phyloP scores from a whole-genome alignment of 176 grass and related monocot species.

The Carex littledalei region DNA sequence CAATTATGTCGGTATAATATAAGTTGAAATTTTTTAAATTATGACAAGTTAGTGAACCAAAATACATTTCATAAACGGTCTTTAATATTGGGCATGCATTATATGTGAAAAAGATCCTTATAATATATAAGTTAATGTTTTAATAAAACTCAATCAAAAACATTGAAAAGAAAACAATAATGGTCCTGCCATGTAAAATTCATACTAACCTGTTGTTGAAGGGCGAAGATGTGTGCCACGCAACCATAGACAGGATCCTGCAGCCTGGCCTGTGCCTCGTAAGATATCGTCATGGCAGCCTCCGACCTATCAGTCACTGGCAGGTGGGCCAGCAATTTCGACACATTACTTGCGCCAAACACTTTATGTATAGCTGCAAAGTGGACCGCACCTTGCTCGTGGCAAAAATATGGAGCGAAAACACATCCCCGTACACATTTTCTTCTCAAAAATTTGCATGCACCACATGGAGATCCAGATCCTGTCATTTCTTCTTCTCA shows the following conservation, averaged over 20 bases:
- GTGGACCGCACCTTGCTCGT: conserved; percentile 72
- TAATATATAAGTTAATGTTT: not conserved
- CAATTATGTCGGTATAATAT: not conserved
- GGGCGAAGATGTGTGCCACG: conserved; percentile 80
- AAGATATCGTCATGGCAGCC: conserved; percentile 78
- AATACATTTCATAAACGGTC: too few species aligned
- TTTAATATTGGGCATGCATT: too few species aligned
- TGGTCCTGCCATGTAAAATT: not conserved
- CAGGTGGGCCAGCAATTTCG: conserved; percentile 71
- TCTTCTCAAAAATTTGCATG: conserved; percentile 94
- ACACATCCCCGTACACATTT: conserved; percentile 77
- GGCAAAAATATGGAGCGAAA: conserved; percentile 79
- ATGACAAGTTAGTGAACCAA: not conserved
- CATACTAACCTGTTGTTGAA: conserved; percentile 76
- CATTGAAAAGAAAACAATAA: not conserved
- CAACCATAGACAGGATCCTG: conserved; percentile 77
- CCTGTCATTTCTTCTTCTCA: conserved; percentile 46
- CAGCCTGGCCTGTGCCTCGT: conserved; percentile 86
- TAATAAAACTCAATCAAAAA: not conserved
- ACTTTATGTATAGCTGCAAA: conserved; percentile 89
- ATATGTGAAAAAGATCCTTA: too few species aligned
- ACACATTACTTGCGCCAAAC: conserved; percentile 90
- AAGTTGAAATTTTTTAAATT: not conserved
- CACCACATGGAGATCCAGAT: conserved; percentile 77
- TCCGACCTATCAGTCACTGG: conserved; percentile 57